Conservation (phyloP, 805 yeast species). For the Teunomyces aglyptinius region DNA sequence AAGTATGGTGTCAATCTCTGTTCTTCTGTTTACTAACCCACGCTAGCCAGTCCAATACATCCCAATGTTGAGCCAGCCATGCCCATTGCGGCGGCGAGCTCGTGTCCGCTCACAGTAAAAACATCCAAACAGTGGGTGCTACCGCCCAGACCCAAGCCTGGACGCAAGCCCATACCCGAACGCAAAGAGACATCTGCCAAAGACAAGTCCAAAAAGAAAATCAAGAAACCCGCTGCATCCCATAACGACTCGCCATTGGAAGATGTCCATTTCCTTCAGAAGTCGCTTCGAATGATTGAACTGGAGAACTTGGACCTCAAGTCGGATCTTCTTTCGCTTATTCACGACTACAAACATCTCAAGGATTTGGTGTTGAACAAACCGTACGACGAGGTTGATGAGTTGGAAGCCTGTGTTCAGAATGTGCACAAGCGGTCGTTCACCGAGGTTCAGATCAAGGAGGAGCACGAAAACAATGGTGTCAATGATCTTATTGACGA, state of each 20-base stretch:
- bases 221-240: slow-evolving; percentile 3
- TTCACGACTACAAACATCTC: slow-evolving; percentile 40
- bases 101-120: slow-evolving; percentile 24
- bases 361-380: slow-evolving; percentile 26
- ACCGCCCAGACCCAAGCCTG: slow-evolving; percentile 83
- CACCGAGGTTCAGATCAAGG: slow-evolving; percentile 18
- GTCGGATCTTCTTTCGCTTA: slow-evolving; percentile 31
- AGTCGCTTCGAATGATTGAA: slow-evolving; percentile 15
- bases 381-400: slow-evolving; percentile 3
- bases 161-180: slow-evolving; percentile 45
- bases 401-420: slow-evolving; percentile 2
- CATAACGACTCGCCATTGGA: background rate
- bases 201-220: slow-evolving; percentile 6
- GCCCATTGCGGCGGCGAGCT: background rate
- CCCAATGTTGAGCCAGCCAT: background rate
- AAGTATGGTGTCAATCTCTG: background rate
- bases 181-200: slow-evolving; percentile 6
- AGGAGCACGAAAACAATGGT: slow-evolving; percentile 16
- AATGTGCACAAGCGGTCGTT: slow-evolving; percentile 17
- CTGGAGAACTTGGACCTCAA: slow-evolving; percentile 37
- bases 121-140: slow-evolving; percentile 81
- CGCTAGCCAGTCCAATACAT: slow-evolving; percentile 2
- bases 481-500: slow-evolving; percentile 27
- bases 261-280: background rate
- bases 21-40: background rate